Base-by-base conservation (phyloP, 1,284 basidiomycete genomes). In the Veloporphyrellus conicus region DNA sequence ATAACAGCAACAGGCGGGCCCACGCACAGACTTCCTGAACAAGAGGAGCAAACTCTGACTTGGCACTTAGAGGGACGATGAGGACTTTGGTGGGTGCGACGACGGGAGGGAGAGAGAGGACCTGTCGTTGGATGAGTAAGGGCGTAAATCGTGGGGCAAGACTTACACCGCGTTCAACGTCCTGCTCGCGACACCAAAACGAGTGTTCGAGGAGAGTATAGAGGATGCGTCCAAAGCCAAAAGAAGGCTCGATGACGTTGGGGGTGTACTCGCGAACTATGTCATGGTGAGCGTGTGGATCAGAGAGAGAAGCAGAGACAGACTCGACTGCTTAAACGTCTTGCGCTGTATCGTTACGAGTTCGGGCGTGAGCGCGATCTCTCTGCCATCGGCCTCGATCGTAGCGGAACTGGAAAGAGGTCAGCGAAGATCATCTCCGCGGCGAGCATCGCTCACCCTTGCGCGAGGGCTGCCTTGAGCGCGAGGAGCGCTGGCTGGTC, bases 231-330 rank as follows among this genome's bases (percentile, higher is more conserved):
- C 95, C 95, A 59, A 99, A 84, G 59, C 96, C 95, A 70, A 98
- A 98, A 16, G 96, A 99, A 23, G 95, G 95, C 69, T 98, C 95
- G 65, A 98, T 96, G 68, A 99, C 95, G 71, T 98, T 98, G 40
- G 95, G 95, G 41, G 84, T 92, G 70, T 82, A 98, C 71, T 97
- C 94, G 60, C 95, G 90, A 54, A 93, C 93, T 52, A 45, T 25
- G 45, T 54, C 46, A 48, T 22, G 1, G 41, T 60, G 15, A 62
- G 56, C n/a, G 16, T 49, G 56, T 43, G 53, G 51, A 48, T 48
- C 49, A 14, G 5, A 20, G 10, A 14, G 20, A 37, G 51, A 46
- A 52, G 35, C 25, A 32, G 12, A 23, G 3, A 74, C 87, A 61
- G 57, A 92, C 91, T 77, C 44, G 87, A 87, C 68, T 95, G 90